Conservation (phyloP, 2,329 filamentous ascomycete species). For the Xylariaceae sp. region DNA sequence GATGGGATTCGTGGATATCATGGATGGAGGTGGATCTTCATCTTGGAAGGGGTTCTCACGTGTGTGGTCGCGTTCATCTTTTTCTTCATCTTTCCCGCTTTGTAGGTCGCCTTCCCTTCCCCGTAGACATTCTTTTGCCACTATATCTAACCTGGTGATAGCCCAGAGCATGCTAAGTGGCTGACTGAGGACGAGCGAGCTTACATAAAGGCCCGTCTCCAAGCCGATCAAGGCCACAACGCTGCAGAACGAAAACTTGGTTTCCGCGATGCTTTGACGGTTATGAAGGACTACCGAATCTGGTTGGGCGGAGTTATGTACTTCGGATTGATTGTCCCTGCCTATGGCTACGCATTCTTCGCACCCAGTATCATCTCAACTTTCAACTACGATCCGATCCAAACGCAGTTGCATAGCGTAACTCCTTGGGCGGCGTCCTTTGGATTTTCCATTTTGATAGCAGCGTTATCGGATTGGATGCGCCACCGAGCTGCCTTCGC, state of each 20-base stretch:
- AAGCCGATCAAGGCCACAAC: constrained; percentile 68
- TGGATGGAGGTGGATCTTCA: constrained; percentile 84
- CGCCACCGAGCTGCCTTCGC: constrained; percentile 77
- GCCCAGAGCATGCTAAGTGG: constrained; percentile 73
- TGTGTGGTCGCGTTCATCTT: constrained; percentile 50
- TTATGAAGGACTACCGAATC: constrained; percentile 75
- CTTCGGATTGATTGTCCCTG: constrained; percentile 76
- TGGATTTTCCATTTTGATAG: constrained; percentile 74
- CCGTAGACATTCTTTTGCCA: constrained; percentile 7
- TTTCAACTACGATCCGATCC: constrained; percentile 63
- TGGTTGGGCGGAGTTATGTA: constrained; percentile 80
- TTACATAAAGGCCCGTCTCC: constrained; percentile 68
- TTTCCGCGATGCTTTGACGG: constrained; percentile 58
- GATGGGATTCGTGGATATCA: constrained; percentile 66
- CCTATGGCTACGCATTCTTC: constrained; percentile 79
- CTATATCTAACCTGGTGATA: constrained; percentile 12
- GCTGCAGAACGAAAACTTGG: constrained; percentile 65
- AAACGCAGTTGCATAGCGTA: constrained; percentile 61
- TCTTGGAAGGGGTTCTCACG: constrained; percentile 68
- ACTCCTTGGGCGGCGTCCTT: constrained; percentile 71
- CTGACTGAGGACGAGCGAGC: constrained; percentile 68
- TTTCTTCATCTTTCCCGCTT: constrained; percentile 72
- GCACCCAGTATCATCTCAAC: constrained; percentile 70
- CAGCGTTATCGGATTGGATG: constrained; percentile 70
- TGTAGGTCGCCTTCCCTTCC: no score